phyloP scores from a whole-genome alignment of 2,329 filamentous ascomycete genomes.

The Epichloe sylvatica region DNA sequence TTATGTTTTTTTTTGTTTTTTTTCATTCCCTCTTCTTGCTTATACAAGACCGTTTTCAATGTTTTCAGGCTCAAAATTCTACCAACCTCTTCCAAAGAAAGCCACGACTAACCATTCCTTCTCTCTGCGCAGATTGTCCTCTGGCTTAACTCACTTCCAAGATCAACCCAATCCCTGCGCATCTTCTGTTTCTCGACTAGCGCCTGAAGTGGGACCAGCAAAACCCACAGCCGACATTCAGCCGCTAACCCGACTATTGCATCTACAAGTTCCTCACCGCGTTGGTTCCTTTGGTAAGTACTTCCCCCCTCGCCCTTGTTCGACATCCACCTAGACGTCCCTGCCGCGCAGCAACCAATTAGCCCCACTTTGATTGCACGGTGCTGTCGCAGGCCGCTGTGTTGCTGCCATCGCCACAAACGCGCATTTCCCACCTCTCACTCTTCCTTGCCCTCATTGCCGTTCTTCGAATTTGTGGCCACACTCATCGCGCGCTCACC shows the following conservation, averaged over 20 bases:
- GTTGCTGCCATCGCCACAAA: not conserved
- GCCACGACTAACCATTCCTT: constrained; percentile 1
- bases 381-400: not conserved
- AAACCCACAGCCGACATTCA: constrained; percentile 6
- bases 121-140: constrained; percentile 1
- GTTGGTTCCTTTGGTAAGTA: constrained; percentile 5
- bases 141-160: not conserved
- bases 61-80: not conserved
- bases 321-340: constrained; percentile 1
- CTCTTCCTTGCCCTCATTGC: constrained; percentile 1
- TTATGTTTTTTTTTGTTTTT: too few species aligned
- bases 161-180: constrained; percentile 7
- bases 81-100: not conserved
- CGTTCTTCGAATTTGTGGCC: not conserved
- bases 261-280: constrained; percentile 2
- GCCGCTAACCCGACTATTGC: constrained; percentile 3
- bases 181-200: constrained; percentile 5
- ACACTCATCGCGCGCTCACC: constrained; percentile 6
- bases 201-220: not conserved
- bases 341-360: not conserved
- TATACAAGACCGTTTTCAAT: not conserved
- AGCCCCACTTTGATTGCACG: not conserved
- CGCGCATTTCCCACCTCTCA: constrained; percentile 6
- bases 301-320: not conserved
- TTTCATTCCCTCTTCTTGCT: not conserved